These are phyloP conservation scores for Beauveria sp. DNA, from an alignment of 2,329 filamentous ascomycete genomes.

Conservation along the genomic window DNA sequence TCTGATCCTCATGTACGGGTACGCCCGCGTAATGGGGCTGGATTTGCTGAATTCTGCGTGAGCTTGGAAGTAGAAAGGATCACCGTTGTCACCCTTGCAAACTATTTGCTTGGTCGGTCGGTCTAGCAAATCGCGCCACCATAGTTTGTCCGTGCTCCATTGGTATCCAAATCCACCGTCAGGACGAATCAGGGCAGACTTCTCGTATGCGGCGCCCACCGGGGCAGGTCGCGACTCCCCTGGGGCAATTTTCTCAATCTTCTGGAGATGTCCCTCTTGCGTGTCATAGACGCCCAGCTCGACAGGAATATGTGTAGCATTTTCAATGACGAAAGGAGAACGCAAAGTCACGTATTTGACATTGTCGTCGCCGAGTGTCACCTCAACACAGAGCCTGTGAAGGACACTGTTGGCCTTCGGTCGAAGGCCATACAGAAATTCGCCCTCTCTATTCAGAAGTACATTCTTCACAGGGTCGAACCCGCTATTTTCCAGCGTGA, in stretches of 20 bases:
- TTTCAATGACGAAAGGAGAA: constrained; percentile 86
- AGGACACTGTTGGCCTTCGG: constrained; percentile 79
- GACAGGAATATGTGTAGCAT: constrained; percentile 92
- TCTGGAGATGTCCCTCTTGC: constrained; percentile 80
- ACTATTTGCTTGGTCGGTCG: constrained; percentile 78
- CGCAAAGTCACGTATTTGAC: constrained; percentile 97
- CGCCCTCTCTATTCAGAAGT: constrained; percentile 86
- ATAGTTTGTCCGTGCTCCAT: constrained; percentile 84
- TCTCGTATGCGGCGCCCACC: constrained; percentile 84
- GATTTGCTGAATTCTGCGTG: constrained; percentile 78
- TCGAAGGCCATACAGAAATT: constrained; percentile 79
- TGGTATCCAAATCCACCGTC: constrained; percentile 95
- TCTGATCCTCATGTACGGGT: constrained; percentile 90
- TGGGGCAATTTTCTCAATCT: constrained; percentile 95
- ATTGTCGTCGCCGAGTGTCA: constrained; percentile 85
- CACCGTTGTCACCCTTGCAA: constrained; percentile 77
- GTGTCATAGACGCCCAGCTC: constrained; percentile 88
- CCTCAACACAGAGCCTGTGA: constrained; percentile 86
- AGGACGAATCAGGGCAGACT: constrained; percentile 78
- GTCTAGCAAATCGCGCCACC: constrained; percentile 87
- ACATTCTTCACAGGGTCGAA: constrained; percentile 89
- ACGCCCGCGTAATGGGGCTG: constrained; percentile 74
- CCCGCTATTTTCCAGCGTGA: constrained; percentile 84
- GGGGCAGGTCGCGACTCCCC: constrained; percentile 85
- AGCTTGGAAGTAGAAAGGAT: constrained; percentile 95